phyloP scores from a whole-genome alignment of 768 basidiomycete genomes.

The Suillus tomentosus region DNA sequence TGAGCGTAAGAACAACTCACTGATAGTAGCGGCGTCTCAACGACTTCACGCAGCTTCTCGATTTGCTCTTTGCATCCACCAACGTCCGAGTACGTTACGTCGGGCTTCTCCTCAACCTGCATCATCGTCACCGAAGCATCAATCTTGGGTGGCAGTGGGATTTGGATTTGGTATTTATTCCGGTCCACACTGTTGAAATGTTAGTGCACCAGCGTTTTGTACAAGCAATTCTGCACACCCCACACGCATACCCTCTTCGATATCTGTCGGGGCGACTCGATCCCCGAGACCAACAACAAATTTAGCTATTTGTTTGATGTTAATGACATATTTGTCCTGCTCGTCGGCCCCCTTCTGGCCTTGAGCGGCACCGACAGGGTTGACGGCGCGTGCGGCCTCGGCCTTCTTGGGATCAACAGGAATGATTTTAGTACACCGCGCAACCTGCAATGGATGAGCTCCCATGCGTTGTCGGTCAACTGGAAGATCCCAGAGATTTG shows the following conservation, averaged over 20 bases:
- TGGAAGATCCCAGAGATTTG: slow-evolving; percentile 96
- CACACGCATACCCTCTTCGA: slow-evolving; percentile 99
- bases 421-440: slow-evolving; percentile 98
- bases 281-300: slow-evolving; percentile 98
- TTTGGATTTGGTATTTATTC: slow-evolving; percentile 98
- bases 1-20: slow-evolving; percentile 48
- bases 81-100: slow-evolving; percentile 96
- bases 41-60: slow-evolving; percentile 97
- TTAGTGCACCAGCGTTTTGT: slow-evolving; percentile 6
- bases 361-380: slow-evolving; percentile 73
- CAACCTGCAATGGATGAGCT: slow-evolving; percentile 94
- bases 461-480: slow-evolving; percentile 91
- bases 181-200: slow-evolving; percentile 74
- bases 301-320: slow-evolving; percentile 99
- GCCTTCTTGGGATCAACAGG: slow-evolving; percentile 75
- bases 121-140: slow-evolving; percentile 99
- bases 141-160: slow-evolving; percentile 97
- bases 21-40: slow-evolving; percentile 92
- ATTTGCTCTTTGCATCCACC: slow-evolving; percentile 99
- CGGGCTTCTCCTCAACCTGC: slow-evolving; percentile 99
- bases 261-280: slow-evolving; percentile 95
- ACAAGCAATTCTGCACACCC: slow-evolving; percentile 61
- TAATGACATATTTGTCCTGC: slow-evolving; percentile 99
- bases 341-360: slow-evolving; percentile 98
- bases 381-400: slow-evolving; percentile 76